Evolutionary conservation across 768 basidiomycete genomes (phyloP).

Genomic region (Phlegmacium glaucopus): DNA sequence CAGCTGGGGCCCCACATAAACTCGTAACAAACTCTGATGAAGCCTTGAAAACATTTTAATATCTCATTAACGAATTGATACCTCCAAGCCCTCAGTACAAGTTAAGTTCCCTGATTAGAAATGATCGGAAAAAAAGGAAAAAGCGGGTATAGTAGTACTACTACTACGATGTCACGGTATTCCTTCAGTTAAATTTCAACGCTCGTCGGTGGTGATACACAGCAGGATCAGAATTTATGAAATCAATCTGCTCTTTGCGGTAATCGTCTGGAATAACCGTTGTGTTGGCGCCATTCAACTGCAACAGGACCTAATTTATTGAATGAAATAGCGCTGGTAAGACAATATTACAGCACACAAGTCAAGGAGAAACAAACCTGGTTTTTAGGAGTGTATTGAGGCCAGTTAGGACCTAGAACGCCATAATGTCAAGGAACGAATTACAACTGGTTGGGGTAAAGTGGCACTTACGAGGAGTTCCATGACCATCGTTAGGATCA

Average conservation of each 20-base stretch:
- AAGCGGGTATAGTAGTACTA: too few relatives aligned
- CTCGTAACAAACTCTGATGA: too few relatives aligned
- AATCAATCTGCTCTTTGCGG: conserved; percentile 32
- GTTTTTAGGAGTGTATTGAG: conserved; percentile 25
- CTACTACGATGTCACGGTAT: too few relatives aligned
- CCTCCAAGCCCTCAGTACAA: too few relatives aligned
- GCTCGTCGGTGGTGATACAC: conserved; percentile 17
- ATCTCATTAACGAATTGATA: too few relatives aligned
- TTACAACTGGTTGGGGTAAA: not conserved
- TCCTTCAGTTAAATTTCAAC: not conserved
- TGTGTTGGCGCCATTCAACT: conserved; percentile 32
- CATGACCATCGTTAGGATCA: conserved; percentile 36
- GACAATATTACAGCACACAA: not conserved
- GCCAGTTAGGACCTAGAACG: conserved; percentile 25
- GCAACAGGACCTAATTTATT: conserved; percentile 25
- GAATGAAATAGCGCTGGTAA: not conserved
- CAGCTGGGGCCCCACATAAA: too few relatives aligned
- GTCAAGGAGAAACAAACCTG: conserved; percentile 11
- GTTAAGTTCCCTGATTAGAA: too few relatives aligned
- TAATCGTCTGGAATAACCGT: conserved; percentile 34
- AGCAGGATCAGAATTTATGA: conserved; percentile 29
- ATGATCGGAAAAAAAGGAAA: too few relatives aligned
- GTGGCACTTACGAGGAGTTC: conserved; percentile 22
- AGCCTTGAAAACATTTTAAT: too few relatives aligned
- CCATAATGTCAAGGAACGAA: not conserved